Evolutionary conservation across 1,284 basidiomycete genomes (phyloP).

Genomic region (Ceratobasidium sp.): DNA sequence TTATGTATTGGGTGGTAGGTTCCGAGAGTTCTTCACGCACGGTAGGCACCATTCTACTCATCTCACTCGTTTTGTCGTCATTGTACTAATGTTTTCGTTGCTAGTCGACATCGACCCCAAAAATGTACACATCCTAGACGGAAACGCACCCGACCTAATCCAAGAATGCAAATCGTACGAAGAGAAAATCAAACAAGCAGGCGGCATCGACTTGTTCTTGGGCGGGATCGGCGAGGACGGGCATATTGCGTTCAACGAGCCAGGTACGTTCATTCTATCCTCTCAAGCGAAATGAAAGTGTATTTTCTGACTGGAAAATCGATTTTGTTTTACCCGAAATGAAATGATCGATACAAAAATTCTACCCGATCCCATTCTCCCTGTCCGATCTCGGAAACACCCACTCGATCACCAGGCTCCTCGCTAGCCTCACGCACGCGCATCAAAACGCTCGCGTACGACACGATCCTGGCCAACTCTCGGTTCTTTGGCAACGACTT

Average conservation of each 20-base stretch:
- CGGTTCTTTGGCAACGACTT: constrained; percentile 92
- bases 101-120: constrained; percentile 86
- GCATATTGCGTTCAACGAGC: constrained; percentile 94
- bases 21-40: constrained; percentile 87
- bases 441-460: constrained; percentile 93
- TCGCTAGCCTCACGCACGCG: constrained; percentile 88
- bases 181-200: constrained; percentile 78
- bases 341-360: no score
- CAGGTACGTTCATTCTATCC: constrained; percentile 63
- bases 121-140: constrained; percentile 88
- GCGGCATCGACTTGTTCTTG: constrained; percentile 92
- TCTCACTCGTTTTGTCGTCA: no score
- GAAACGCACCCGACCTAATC: constrained; percentile 82
- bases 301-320: not conserved
- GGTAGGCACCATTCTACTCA: no score
- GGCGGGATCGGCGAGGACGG: constrained; percentile 95
- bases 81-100: not conserved
- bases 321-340: no score
- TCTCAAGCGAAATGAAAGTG: no score
- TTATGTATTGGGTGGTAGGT: constrained; percentile 56
- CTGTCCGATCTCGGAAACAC: no score
- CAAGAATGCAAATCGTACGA: constrained; percentile 90
- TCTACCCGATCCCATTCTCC: no score
- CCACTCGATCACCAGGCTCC: constrained; percentile 65
- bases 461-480: constrained; percentile 92